Percentiles rank a stretch among this genome's conserved stretches.
These are phyloP conservation scores for Globisporangium abappressorium DNA, from an alignment of 352 stramenopile genomes.

Conservation along the genomic window DNA sequence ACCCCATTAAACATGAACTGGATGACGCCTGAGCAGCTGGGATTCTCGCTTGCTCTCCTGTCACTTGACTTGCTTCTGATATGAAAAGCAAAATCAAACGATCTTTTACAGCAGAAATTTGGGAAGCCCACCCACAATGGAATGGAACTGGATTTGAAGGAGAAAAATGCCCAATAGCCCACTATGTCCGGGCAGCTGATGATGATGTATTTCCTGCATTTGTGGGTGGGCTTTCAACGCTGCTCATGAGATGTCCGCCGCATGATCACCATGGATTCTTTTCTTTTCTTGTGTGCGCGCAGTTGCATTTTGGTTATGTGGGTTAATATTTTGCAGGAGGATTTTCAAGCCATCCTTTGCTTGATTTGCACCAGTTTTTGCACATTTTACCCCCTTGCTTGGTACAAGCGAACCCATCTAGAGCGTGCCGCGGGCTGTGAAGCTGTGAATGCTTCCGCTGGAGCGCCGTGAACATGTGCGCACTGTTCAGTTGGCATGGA, in stretches of 20 bases:
- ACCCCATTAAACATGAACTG: no score
- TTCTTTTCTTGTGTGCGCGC: no score
- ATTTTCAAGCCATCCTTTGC: not conserved
- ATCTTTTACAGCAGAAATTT: not conserved
- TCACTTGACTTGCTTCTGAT: not conserved
- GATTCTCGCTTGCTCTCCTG: not conserved
- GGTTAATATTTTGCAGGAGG: no score
- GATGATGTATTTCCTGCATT: not conserved
- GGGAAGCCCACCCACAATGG: not conserved
- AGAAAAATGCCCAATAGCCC: no score
- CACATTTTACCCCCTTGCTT: not conserved
- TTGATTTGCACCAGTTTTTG: not conserved
- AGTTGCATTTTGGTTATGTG: not conserved
- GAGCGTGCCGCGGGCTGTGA: no score
- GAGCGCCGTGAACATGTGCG: no score
- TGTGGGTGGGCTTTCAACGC: not conserved
- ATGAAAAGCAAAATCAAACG: not conserved
- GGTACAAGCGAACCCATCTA: not conserved
- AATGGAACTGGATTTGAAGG: not conserved
- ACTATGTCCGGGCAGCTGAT: not conserved
- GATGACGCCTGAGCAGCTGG: not conserved
- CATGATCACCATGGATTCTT: no score
- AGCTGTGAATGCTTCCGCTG: no score
- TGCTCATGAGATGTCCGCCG: not conserved
- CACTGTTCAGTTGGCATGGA: no score